Evolutionary conservation across 208 protist species (phyloP), one percentile per base, ranked within the genome.

Genomic region (Blastocrithidia nonstop): DNA sequence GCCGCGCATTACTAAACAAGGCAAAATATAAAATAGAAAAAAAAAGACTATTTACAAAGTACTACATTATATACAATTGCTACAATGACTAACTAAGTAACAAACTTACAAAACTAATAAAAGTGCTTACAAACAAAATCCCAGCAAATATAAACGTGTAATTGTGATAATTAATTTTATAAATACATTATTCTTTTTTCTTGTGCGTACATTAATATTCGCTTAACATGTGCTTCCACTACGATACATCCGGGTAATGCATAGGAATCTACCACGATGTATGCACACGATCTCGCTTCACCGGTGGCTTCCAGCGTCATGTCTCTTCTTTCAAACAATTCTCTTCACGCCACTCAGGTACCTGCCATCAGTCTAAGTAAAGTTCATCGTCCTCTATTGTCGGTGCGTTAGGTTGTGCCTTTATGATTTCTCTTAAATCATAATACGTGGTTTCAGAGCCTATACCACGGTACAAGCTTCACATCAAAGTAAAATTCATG

Each of bases 201-300:
- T 5, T 49, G 15, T 51, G 4, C 52, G 28, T 35, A 17, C 23
- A 4, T 69, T 76, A 92, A 50, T 66, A 48, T 28, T 54, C 32
- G 58, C 83, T 88, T 3, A 71, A 87, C 83, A 92, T 92, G 72
- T 92, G 83, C 55, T 59, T 66, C 83, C 83, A 92, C 66, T 92
- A 77, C 11, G 74, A 86, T 57, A 72, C 72, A 38, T 92, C 83
- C 6, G 61, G 39, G 42, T 79, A 69, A 48, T 83, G 64, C 65
- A 88, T 73, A 20, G 71, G 65, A 11, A 92, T 59, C 48, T 57
- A 33, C 83, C 83, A 92, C 35, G 52, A 62, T 31, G 74, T 92
- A 57, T 75, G 43, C 7, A 78, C 83, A 4, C 83, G 78, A 7
- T 86, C 74, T 15, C 83, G 61, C 25, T 88, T 85, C 24, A 85